Conservation (phyloP, 345 rosid species). For the Citrus medica region DNA sequence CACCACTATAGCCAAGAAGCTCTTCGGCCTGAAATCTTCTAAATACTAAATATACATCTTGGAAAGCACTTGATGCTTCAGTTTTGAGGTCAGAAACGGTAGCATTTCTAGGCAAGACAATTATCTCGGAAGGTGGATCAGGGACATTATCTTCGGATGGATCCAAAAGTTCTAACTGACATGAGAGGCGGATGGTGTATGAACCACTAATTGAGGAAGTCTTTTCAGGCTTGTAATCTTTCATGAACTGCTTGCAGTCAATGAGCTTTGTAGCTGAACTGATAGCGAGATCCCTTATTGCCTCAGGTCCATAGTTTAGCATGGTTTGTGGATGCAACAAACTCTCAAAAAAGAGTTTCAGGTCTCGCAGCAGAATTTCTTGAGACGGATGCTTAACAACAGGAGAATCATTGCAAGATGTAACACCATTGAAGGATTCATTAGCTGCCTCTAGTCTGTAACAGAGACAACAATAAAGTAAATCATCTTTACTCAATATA, state of each 20-base stretch:
- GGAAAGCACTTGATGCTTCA: conserved; percentile 50
- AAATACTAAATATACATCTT: conserved; percentile 54
- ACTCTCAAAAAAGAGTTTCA: conserved; percentile 40
- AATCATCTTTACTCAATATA: neutral
- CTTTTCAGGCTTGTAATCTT: conserved; percentile 40
- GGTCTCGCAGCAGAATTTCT: conserved; percentile 45
- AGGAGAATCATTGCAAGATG: conserved; percentile 16
- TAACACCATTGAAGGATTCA: conserved; percentile 6
- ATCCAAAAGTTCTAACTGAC: conserved; percentile 45
- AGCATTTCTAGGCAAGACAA: conserved; percentile 41
- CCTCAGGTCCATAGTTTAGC: conserved; percentile 28
- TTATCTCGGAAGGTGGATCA: conserved; percentile 39
- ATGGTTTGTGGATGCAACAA: conserved; percentile 42
- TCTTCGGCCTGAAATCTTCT: conserved; percentile 60
- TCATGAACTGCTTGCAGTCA: conserved; percentile 75
- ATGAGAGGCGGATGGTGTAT: conserved; percentile 28
- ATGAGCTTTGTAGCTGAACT: conserved; percentile 54
- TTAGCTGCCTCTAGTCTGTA: conserved; percentile 51
- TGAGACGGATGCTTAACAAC: conserved; percentile 32
- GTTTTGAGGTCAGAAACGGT: conserved; percentile 49
- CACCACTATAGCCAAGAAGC: conserved; percentile 48
- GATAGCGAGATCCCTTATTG: conserved; percentile 18
- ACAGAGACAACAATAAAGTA: conserved; percentile 14
- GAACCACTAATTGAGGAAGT: conserved; percentile 3
- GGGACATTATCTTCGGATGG: conserved; percentile 24